Conservation (phyloP, 2,329 filamentous ascomycete genomes). For the Immersiporthe knoxdaviesiana region DNA sequence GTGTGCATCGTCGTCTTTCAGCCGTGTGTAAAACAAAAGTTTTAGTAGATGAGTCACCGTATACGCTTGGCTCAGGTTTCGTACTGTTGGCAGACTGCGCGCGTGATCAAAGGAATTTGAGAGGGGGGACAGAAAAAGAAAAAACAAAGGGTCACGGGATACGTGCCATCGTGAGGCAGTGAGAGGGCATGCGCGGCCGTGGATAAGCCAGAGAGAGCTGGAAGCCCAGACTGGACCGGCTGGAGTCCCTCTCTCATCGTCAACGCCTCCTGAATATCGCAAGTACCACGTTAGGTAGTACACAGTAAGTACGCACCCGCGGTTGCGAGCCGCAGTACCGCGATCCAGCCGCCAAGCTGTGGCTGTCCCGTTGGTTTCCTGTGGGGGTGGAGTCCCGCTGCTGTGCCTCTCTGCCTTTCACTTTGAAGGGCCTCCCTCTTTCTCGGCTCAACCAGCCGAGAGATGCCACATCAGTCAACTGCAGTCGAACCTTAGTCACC, state of each 20-base stretch:
- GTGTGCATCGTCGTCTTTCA: neutral
- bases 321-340: neutral
- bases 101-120: neutral
- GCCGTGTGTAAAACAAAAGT: neutral
- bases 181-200: neutral
- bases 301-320: neutral
- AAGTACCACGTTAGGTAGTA: neutral
- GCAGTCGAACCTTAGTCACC: neutral
- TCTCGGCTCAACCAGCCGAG: neutral
- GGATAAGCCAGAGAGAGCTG: neutral
- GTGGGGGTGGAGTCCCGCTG: slow-evolving; percentile 7
- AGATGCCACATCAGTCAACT: neutral
- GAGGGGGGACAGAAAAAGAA: too few relatives aligned
- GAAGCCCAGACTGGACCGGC: neutral
- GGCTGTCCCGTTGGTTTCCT: neutral
- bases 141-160: neutral
- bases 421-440: neutral
- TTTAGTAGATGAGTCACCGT: neutral
- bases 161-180: neutral
- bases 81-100: neutral
- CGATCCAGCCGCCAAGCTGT: slow-evolving; percentile 6
- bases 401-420: neutral
- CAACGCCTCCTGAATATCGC: neutral
- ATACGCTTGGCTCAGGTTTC: neutral
- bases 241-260: neutral